Conservation (phyloP, 2,329 filamentous ascomycete species). For the Beauveria caledonica region DNA sequence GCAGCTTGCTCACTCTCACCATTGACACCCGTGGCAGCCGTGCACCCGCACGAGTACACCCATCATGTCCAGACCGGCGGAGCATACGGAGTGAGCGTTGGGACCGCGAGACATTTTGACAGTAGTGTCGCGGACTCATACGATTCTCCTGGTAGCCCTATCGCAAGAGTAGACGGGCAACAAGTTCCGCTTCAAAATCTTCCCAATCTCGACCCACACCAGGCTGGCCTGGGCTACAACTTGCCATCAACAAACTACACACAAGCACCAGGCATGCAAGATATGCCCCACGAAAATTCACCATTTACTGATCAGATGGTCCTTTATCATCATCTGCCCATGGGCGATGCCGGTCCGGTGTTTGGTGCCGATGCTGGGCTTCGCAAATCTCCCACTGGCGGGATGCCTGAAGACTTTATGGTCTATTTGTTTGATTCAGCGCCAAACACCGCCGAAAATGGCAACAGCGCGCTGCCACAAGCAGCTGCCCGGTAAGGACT, state of each 20-base stretch:
- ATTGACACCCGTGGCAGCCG: not conserved
- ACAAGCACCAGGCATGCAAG: not conserved
- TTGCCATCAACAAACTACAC: not conserved
- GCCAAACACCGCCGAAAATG: conserved; percentile 30
- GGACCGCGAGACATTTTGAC: not conserved
- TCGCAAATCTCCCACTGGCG: conserved; percentile 75
- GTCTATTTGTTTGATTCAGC: conserved; percentile 68
- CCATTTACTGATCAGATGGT: conserved; percentile 42
- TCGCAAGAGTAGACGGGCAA: not conserved
- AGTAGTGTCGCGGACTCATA: not conserved
- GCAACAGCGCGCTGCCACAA: conserved; percentile 29
- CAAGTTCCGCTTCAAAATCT: not conserved
- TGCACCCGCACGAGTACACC: not conserved
- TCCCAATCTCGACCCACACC: not conserved
- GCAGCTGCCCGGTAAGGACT: conserved; percentile 37
- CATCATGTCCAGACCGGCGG: not conserved
- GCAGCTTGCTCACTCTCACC: not conserved
- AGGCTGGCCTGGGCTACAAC: not conserved
- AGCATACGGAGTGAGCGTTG: not conserved
- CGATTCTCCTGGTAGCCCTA: not conserved
- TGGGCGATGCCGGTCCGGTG: conserved; percentile 67
- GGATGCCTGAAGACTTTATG: conserved; percentile 81
- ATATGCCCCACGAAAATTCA: not conserved
- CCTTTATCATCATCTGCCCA: conserved; percentile 53
- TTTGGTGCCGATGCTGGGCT: conserved; percentile 74